Evolutionary conservation across 345 rosid genomes (phyloP), one percentile per base, ranked within the genome.

Genomic region (Citrus glauca): DNA sequence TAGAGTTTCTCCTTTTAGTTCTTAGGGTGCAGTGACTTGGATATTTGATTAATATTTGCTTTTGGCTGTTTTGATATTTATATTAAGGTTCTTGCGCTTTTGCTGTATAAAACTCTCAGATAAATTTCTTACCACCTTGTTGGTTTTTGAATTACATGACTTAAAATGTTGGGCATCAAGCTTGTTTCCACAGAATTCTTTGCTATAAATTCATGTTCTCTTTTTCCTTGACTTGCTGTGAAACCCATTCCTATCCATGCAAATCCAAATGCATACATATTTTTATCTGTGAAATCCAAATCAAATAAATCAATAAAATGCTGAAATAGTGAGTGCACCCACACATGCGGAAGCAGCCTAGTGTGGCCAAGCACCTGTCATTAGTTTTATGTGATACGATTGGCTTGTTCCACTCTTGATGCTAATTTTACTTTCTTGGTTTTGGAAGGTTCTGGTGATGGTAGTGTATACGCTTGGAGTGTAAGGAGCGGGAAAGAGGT

Each of bases 401-500:
- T 38, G 32, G 37, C 4, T 7, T 25, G 57, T 60, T 72, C 11
- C 14, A 13, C 30, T 14, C 7, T 63, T 40, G 56, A 32, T 73
- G 70, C 64, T 10, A 71, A 66, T 77, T 48, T 78, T 28, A 71
- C 20, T 74, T 76, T 80, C 24, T n/a, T 66, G 73, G 66, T 50
- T 72, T 73, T 83, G 59, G 75, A 87, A 94, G 97, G 98, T 79
- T 91, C 98, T 61, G 98, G 98, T 14, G 97, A 94, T 83, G 97
- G 98, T 19, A 87, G 93, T 75, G 91, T 91, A 27, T 92, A 92
- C 78, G 99, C 95, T n/a, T 92, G 99, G 98, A 87, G 91, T 71
- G 91, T 90, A 63, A 82, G 98, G 85, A 90, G 89, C 22, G 98
- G 97, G 60, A 92, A 94, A 88, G 95, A 92, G 82, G 99, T 96